Base-by-base conservation (phyloP, 1,284 basidiomycete species). In the Apiotrichum akiyoshidainum region DNA sequence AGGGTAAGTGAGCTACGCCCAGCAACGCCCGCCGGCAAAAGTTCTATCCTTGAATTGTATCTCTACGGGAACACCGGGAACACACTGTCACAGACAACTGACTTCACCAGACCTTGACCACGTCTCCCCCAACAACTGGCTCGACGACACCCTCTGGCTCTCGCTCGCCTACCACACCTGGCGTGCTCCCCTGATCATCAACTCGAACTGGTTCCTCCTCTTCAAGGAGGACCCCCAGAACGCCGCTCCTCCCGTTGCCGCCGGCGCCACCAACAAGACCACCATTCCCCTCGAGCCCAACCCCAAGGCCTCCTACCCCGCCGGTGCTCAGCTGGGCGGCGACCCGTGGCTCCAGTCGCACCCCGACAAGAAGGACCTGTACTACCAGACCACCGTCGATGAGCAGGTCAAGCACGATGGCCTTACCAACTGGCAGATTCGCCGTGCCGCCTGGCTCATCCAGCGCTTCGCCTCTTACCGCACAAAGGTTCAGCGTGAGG, bases 141-240 rank as follows among this genome's bases (percentile, higher is more conserved):
- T 99, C 14, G 86, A 96, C 68, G 94, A 98, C 78, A 92, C 90
- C 56, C 88, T 94, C 69, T 98, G 95, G 95, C 81, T 87, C 58
- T 86, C 88, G 66, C 88, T 89, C 66, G 87, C 91, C 0, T 99
- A 98, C 78, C 86, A 92, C 62, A 89, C 92, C 77, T 92, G 88
- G 87, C 85, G 94, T 47, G 85, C 85, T 1, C 92, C 95, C 0
- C 80, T 98, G 35, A 81, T 92, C 58, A 79, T 99, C 70, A 90
- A 98, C 78, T 95, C 92, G 11, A 97, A 98, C 73, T 98, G 94
- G 94, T 98, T 94, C 94, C 81, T 97, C 46, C 83, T 91, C n/a
- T 90, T 94, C 72, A 75, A 78, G 40, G 75, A 81, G 46, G 83
- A 85, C 71, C 67, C 76, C 16, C 71, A 69, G 58, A 79, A 82